phyloP scores from a whole-genome alignment of 176 grass and related monocot genomes.

The Stipa capillata region DNA sequence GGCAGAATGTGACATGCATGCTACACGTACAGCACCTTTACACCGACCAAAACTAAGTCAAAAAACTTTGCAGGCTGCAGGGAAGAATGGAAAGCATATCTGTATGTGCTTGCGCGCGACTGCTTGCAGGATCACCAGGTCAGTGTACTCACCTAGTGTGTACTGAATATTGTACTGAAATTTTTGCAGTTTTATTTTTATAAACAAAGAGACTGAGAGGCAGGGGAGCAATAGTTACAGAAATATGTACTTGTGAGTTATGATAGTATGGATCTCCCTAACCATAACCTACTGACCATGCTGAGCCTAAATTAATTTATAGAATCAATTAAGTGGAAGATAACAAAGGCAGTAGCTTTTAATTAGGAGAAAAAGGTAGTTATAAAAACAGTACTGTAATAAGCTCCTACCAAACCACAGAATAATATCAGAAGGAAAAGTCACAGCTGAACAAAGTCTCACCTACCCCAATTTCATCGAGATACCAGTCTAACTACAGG shows the following conservation, averaged over 20 bases:
- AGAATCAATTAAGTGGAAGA: background rate
- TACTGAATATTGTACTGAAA: too few species aligned
- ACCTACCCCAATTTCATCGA: constrained; percentile 20
- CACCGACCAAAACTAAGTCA: constrained; percentile 23
- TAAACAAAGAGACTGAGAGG: background rate
- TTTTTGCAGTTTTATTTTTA: background rate
- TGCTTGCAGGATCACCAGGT: background rate
- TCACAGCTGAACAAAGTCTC: constrained; percentile 19
- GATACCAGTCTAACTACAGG: background rate
- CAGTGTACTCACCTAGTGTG: background rate
- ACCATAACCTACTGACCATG: background rate
- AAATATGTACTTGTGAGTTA: background rate
- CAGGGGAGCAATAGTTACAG: background rate
- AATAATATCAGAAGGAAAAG: background rate
- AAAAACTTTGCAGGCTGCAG: constrained; percentile 7
- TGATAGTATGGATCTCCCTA: too few species aligned
- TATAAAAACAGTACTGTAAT: too few species aligned
- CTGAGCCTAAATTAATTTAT: background rate
- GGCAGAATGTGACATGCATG: background rate
- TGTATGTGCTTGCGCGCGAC: background rate
- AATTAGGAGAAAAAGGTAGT: constrained; percentile 1
- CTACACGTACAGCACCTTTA: background rate
- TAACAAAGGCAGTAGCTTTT: background rate
- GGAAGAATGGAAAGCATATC: constrained; percentile 6
- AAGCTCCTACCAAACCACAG: background rate